Base-by-base conservation (phyloP, 257 asterid genomes). In the Forsythia suspensa region DNA sequence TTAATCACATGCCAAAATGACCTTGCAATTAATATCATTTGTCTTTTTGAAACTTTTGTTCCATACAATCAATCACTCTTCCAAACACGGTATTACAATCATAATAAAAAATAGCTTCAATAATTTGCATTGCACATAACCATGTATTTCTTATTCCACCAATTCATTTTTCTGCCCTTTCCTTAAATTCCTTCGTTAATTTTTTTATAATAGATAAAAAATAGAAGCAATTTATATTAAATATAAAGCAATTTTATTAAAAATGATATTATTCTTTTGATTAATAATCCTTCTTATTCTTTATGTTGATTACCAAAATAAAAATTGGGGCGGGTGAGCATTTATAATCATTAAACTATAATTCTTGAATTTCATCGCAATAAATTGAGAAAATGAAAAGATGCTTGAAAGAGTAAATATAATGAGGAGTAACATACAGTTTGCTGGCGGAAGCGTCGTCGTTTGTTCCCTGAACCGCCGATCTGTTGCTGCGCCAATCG, bases 401-500 rank as follows among this genome's bases (percentile, higher is more conserved):
- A 61, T 9, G 42, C 72, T 57, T 40, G 3, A 16, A 4, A 59
- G 20, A 59, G 67, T 8, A 8, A 8, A 55, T n/a, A n/a, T 15
- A 16, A 69, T 24, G 40, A 70, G 37, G 12, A 66, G 8, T 3
- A 4, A 20, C 69, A 20, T 85, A 89, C 89, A 85, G 83, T 78
- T 88, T 86, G 82, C 89, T 88, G 63, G 90, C 91, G 52, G 88
- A 88, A 72, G 91, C 90, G 72, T 88, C 91, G 85, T 80, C 89
- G 78, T 88, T 86, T 73, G 89, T 84, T 76, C 87, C 92, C 76
- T 88, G 89, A 80, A 86, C 90, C 67, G 90, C 87, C 48, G 87
- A 81, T 70, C 81, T 73, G 75, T 83, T 84, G 87, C 84, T 88
- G 42, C 90, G 84, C 76, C 75, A 76, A 63, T 88, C 90, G 80